Conservation (phyloP, 2,329 filamentous ascomycete species). For the Colletotrichum tropicicola region DNA sequence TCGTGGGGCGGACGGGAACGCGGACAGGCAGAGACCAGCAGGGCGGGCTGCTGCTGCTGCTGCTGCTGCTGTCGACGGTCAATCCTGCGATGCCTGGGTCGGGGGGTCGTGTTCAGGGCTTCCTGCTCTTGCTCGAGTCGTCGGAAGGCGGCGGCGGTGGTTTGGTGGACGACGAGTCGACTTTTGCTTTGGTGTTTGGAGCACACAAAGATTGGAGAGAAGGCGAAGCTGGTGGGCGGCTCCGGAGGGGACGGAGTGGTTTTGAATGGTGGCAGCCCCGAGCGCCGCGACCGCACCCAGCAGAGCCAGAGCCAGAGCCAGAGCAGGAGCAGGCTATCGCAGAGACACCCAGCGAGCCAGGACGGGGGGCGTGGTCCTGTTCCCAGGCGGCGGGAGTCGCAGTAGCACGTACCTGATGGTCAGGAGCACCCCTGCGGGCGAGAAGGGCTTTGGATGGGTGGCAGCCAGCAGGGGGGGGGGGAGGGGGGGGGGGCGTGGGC, state of each 20-base stretch:
- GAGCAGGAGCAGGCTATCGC: too few species aligned
- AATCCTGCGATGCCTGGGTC: conserved; percentile 22
- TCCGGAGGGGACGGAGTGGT: conserved; percentile 31
- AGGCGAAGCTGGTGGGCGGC: conserved; percentile 18
- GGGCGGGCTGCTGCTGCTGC: background rate
- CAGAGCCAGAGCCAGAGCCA: background rate
- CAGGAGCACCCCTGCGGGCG: conserved; percentile 26
- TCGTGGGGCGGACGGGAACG: conserved; percentile 12
- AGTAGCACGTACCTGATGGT: conserved; percentile 31
- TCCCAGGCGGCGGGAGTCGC: conserved; percentile 25
- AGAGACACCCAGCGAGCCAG: too few species aligned
- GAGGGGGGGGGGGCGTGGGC: background rate
- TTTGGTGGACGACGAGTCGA: conserved; percentile 2
- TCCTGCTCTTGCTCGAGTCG: conserved; percentile 16
- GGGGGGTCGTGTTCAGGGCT: background rate
- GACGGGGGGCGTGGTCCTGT: background rate
- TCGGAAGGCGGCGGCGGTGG: background rate
- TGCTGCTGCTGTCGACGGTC: conserved; percentile 17
- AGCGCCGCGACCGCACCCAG: conserved; percentile 26
- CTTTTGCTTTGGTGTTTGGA: conserved; percentile 29
- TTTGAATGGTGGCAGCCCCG: conserved; percentile 28
- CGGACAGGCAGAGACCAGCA: conserved; percentile 18
- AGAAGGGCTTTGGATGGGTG: conserved; percentile 9
- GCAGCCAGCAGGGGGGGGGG: background rate
- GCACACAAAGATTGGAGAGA: conserved; percentile 27